Base-by-base conservation (phyloP, 345 rosid species). In the Dipteronia dyeriana region DNA sequence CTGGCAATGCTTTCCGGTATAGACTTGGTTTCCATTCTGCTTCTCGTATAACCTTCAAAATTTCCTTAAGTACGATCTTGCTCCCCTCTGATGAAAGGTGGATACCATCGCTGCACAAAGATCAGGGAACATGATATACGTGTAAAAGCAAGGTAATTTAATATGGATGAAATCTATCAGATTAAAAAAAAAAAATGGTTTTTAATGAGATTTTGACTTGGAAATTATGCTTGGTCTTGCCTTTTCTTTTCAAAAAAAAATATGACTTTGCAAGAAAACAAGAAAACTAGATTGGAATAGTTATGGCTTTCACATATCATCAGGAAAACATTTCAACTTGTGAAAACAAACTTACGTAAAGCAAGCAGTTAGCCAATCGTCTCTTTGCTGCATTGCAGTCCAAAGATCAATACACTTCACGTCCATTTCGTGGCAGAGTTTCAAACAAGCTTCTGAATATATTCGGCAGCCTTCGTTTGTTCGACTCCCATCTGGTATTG, bases 11-110 rank as follows among this genome's bases (percentile, higher is more conserved):
- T 73, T 79, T 85, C 93, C 95, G 86, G 57, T 86, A 54, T 26
- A 93, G 89, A 76, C 89, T 88, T 2, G 97, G 98, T 66, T 88
- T 81, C 98, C 95, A 95, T 9, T 88, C 85, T 7, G 95, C 90
- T 76, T 88, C 95, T 68, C 67, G 79, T 57, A 95, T 68, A 4
- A 76, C 89, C 70, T 82, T 87, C 70, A 88, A 11, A 20, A 93
- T 84, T 87, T 90, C 97, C 79, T 78, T 84, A 47, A 79, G 86
- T 0, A 88, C 91, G n/a, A 95, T 60, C 80, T 87, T 82, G 79
- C 92, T 91, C 22, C 91, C 97, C 72, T 86, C 88, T 0, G 86
- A 71, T 4, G 98, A 63, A 7, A 95, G 81, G 84, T 93, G 97
- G 74, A 91, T 71, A 34, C 98, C 98, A 69, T 91, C 97, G 56